Base-by-base conservation (phyloP, 164 flowering plant genomes). In the Dillenia turbinata region DNA sequence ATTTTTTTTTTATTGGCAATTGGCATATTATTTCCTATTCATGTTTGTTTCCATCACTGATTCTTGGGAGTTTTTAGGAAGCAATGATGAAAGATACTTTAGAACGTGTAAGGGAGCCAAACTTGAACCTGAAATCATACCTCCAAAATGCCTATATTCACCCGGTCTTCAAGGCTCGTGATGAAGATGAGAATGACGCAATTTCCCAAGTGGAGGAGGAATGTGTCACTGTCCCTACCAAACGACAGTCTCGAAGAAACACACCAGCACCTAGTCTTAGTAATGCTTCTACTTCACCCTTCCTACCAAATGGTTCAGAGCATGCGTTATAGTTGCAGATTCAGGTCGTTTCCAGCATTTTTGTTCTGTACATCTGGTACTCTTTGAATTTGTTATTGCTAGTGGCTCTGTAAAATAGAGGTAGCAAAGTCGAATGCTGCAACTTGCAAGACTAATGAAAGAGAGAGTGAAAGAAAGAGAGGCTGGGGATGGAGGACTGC, bases 51-150 rank as follows among this genome's bases (percentile, higher is more conserved):
- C 13, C 52, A 1, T 9, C 19, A 16, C 22, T 13, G 10, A 17
- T 49, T 61, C 2, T 14, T 47, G 54, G 15, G 16, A 33, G 5
- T 33, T 56, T 66, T 24, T 71, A 87, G 96, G 92, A 90, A 71
- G 95, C 95, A 22, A 85, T 74, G 92, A 80, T 79, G 85, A 90
- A 83, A 63, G 97, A 90, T 62, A 86, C 85, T n/a, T 50, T 86
- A 66, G 95, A 90, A 61, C 84, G 85, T 9, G 68, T 83, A 43
- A 75, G 72, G 49, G 92, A 86, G 52, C 85, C 92, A 8, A 77
- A 79, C 66, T 49, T 86, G 58, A 82, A 88, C 71, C 64, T 88
- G 71, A 86, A 83, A 76, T 71, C 64, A 6, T 90, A 83, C 75
- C 92, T 90, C 10, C 79, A 70, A 55, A 78, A 65, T 70, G 95